A percentile compares a stretch with the other conserved stretches of the same genome.
phyloP scores from a whole-genome alignment of 352 stramenopile species.

The Pythium grandisporangium region DNA sequence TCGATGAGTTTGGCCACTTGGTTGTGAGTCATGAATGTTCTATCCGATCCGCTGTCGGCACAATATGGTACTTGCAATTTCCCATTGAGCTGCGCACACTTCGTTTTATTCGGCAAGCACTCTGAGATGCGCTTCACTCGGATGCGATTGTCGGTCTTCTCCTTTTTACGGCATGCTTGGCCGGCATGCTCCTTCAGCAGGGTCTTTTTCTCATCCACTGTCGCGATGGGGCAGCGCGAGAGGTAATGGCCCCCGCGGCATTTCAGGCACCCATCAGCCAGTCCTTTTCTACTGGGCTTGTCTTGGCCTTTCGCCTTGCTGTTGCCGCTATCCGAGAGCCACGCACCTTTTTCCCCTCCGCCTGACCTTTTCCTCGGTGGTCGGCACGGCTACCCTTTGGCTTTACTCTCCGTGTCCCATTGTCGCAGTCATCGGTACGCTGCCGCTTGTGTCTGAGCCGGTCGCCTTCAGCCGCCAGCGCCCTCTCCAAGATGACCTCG shows the following conservation, averaged over 20 bases:
- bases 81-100: background rate
- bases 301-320: background rate
- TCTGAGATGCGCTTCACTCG: background rate
- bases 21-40: background rate
- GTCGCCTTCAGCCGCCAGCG: no score
- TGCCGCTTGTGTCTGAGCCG: no score
- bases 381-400: background rate
- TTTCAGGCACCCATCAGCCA: background rate
- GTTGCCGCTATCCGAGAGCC: background rate
- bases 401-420: background rate
- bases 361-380: background rate
- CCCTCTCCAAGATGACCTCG: no score
- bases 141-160: constrained; percentile 5
- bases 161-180: no score
- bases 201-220: background rate
- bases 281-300: no score
- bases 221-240: background rate
- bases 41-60: constrained; percentile 1
- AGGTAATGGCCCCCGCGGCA: background rate
- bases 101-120: background rate
- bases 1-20: background rate
- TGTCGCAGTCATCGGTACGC: no score
- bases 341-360: background rate
- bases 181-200: no score
- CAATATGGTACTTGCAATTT: background rate